Conservation (phyloP, 306 rosid species). For the Arachis stenosperma region DNA sequence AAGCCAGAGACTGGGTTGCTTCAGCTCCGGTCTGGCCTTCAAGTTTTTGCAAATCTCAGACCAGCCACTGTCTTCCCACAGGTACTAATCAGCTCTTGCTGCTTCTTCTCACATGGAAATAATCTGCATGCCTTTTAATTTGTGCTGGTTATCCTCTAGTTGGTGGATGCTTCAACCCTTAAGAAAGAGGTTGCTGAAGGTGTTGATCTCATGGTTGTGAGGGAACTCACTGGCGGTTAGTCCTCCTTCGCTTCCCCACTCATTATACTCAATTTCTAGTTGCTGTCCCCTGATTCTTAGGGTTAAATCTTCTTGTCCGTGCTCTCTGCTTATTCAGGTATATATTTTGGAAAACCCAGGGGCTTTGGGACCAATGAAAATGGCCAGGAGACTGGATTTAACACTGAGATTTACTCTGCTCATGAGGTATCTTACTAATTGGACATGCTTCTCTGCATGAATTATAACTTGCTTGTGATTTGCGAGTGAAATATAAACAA, state of each 20-base stretch:
- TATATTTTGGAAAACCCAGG: constrained; percentile 91
- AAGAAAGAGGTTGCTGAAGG: constrained; percentile 88
- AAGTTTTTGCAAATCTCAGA: constrained; percentile 82
- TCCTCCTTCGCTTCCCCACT: constrained; percentile 21
- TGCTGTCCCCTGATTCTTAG: not conserved
- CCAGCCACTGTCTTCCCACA: constrained; percentile 81
- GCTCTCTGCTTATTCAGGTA: constrained; percentile 56
- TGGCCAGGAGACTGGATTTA: constrained; percentile 85
- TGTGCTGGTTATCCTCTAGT: constrained; percentile 47
- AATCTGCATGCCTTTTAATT: constrained; percentile 14
- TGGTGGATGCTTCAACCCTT: constrained; percentile 90
- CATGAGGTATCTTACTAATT: constrained; percentile 60
- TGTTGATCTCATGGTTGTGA: constrained; percentile 90
- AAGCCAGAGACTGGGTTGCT: constrained; percentile 96
- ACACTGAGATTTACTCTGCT: constrained; percentile 78
- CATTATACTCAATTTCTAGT: not conserved
- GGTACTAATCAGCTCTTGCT: constrained; percentile 43
- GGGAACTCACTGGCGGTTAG: constrained; percentile 96
- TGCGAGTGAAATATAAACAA: not conserved
- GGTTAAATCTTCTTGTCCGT: constrained; percentile 9
- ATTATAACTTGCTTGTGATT: constrained; percentile 10
- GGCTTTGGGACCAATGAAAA: constrained; percentile 70
- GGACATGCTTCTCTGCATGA: constrained; percentile 17
- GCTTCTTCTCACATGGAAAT: not conserved
- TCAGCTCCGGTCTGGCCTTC: constrained; percentile 68